Conservation (phyloP, 2,329 filamentous ascomycete genomes). For the Coniochaeta pulveracea region DNA sequence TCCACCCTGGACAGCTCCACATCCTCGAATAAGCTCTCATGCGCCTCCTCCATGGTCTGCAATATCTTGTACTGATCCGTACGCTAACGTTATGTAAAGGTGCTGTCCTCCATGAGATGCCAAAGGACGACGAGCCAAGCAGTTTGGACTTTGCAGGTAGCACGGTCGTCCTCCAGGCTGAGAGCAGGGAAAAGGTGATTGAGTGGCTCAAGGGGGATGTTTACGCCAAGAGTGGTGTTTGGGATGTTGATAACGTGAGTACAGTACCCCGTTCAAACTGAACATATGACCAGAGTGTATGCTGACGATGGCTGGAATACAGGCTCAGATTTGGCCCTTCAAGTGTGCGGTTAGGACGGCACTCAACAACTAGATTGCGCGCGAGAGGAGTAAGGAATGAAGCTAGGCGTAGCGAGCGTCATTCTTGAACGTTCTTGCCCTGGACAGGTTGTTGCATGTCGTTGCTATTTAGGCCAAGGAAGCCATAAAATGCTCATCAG, state of each 20-base stretch:
- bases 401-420: too few species aligned
- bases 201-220: slow-evolving; percentile 59
- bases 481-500: too few species aligned
- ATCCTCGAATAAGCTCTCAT: too few species aligned
- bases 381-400: too few species aligned
- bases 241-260: slow-evolving; percentile 62
- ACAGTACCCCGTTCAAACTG: neutral
- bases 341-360: slow-evolving; percentile 18
- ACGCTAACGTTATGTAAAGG: too few species aligned
- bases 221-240: slow-evolving; percentile 62
- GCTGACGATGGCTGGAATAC: neutral
- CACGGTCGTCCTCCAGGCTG: slow-evolving; percentile 55
- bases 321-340: slow-evolving; percentile 21
- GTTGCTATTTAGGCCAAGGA: too few species aligned
- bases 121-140: slow-evolving; percentile 44
- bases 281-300: neutral
- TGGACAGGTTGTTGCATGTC: too few species aligned
- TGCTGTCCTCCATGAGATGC: slow-evolving; percentile 54
- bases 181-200: slow-evolving; percentile 57
- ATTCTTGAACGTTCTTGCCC: too few species aligned
- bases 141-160: slow-evolving; percentile 64
- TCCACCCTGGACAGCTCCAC: too few species aligned
- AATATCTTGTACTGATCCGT: too few species aligned
- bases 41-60: too few species aligned
- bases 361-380: too few species aligned